Evolutionary conservation across 805 yeast species (phyloP).

Genomic region (Metschnikowia matae): DNA sequence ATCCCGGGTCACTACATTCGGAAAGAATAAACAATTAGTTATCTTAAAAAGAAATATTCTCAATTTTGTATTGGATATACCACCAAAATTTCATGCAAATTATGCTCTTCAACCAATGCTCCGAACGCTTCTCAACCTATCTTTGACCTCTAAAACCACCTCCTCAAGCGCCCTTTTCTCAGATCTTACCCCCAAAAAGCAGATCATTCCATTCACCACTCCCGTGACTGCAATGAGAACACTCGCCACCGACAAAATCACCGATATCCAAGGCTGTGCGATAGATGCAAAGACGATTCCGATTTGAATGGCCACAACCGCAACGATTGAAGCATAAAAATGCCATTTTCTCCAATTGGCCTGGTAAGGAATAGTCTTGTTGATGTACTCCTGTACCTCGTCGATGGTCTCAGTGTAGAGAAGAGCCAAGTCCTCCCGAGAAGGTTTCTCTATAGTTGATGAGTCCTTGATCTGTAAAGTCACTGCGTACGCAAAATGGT

Average conservation of each 20-base stretch:
- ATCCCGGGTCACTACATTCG: no score
- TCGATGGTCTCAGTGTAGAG: constrained; percentile 29
- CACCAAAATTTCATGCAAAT: not conserved
- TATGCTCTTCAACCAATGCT: not conserved
- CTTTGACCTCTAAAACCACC: constrained; percentile 63
- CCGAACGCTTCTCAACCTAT: constrained; percentile 11
- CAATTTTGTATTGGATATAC: no score
- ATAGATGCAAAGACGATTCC: constrained; percentile 57
- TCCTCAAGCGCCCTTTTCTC: constrained; percentile 77
- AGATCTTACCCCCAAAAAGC: constrained; percentile 71
- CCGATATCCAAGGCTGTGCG: constrained; percentile 57
- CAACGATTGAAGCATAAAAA: constrained; percentile 50
- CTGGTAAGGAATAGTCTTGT: constrained; percentile 52
- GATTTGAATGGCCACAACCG: constrained; percentile 46
- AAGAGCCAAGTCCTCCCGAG: constrained; percentile 20
- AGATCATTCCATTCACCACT: constrained; percentile 69
- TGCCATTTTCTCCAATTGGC: constrained; percentile 61
- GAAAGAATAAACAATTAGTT: no score
- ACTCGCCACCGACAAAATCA: constrained; percentile 59
- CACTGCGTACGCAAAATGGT: constrained; percentile 80
- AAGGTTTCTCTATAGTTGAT: constrained; percentile 4
- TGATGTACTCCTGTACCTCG: constrained; percentile 28
- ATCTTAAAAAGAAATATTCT: no score
- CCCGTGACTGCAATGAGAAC: constrained; percentile 62
- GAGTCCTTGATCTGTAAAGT: constrained; percentile 21